Evolutionary conservation across 2,329 filamentous ascomycete species (phyloP), one percentile per base, ranked within the genome.

Genomic region (Microsporum ferrugineum): DNA sequence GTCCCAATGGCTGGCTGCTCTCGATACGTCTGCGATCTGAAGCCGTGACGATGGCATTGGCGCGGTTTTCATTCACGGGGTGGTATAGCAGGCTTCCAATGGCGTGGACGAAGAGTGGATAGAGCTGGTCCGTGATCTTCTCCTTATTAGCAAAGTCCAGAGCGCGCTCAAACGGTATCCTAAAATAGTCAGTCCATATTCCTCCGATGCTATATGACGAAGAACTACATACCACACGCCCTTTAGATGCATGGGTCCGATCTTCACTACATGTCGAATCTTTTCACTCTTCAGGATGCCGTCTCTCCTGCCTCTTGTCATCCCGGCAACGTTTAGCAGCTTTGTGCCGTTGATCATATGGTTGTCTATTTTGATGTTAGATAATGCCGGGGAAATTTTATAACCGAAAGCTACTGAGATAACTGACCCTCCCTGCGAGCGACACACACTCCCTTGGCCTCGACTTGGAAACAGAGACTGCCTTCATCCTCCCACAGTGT

Each of bases 341-440:
- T 97, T 99, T 0, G 94, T 99, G 17, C 94, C 94, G 70, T 97
- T 99, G 75, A 99, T 96, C 89, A 99, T 96, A 77, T 96, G 90
- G 75, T 96, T 97, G 69, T 96, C 92, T 95, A 65, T 33, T 12
- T 7, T 7, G 8, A 51, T 3, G 58, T 45, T 34, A 45, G 38
- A 61, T n/a, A 45, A 33, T 31, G n/a, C 12, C 41, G 38, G 43
- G 41, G 62, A 31, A 60, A 57, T 23, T 7, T 41, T 29, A 23
- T 23, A 23, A 1, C 17, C 17, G 17, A 23, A 23, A 23, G 17
- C 17, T 23, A 23, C 17, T 23, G 17, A 23, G 14, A 31, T n/a
- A 41, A 55, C 79, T 67, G 76, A 94, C 90, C 91, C 83, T 97
- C 92, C 72, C 94, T 83, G 66, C 94, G 84, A 59, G 92, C 92